These are phyloP conservation scores for Claviceps sorghi DNA, from an alignment of 2,329 filamentous ascomycete genomes.

Conservation along the genomic window DNA sequence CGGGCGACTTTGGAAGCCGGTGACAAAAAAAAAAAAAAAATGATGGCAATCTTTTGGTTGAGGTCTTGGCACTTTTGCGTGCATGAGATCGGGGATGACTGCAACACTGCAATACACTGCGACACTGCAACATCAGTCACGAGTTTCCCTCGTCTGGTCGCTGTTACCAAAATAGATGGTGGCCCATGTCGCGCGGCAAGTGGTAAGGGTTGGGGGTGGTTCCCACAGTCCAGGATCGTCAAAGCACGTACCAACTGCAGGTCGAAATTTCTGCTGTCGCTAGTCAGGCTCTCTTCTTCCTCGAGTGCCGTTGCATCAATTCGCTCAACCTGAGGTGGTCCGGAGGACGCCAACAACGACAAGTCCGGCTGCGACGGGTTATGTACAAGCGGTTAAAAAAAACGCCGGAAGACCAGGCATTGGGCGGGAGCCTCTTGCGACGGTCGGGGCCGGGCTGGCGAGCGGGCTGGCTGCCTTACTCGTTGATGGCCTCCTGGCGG, in stretches of 20 bases:
- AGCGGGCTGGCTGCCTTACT: not conserved
- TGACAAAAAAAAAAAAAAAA: not conserved
- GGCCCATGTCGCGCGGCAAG: constrained; percentile 1
- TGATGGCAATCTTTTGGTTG: not conserved
- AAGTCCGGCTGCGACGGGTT: not conserved
- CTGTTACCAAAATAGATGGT: not conserved
- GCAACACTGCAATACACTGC: not conserved
- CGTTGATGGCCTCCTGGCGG: not conserved
- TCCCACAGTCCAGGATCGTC: constrained; percentile 1
- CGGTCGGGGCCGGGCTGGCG: constrained; percentile 1
- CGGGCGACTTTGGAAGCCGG: not conserved
- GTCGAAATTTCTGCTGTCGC: constrained; percentile 1
- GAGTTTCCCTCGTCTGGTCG: not conserved
- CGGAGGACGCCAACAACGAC: not conserved
- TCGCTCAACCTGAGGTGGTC: not conserved
- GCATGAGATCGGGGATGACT: not conserved
- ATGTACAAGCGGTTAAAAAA: not conserved
- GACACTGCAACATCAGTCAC: constrained; percentile 2
- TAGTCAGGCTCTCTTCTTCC: not conserved
- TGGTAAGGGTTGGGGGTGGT: not conserved
- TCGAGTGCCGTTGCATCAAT: not conserved
- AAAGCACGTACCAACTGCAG: constrained; percentile 5
- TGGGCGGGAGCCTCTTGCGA: constrained; percentile 2
- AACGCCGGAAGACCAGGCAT: not conserved
- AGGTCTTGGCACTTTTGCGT: not conserved